These are phyloP conservation scores for Gaeumannomyces tritici DNA, from an alignment of 2,329 filamentous ascomycete species.

Conservation along the genomic window DNA sequence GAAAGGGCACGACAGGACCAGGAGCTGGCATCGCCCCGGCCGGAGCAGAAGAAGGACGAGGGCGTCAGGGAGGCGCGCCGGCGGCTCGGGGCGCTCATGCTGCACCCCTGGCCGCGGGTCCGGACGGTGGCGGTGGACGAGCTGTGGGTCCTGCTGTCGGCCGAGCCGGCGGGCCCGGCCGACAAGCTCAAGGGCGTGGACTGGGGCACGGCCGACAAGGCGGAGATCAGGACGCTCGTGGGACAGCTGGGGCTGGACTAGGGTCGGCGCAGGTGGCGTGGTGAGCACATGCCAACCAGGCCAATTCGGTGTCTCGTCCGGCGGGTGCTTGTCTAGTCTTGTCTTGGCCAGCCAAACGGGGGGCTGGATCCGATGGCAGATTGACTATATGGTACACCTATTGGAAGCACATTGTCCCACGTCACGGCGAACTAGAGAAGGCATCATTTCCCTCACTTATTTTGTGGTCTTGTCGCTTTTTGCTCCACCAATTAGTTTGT, in stretches of 20 bases:
- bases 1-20: neutral
- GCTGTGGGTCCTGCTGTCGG: constrained; percentile 37
- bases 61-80: constrained; percentile 46
- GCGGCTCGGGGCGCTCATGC: constrained; percentile 63
- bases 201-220: constrained; percentile 46
- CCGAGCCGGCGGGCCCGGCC: constrained; percentile 6
- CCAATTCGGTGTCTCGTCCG: no score
- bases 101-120: constrained; percentile 76
- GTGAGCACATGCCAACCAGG: no score
- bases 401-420: no score
- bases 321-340: no score
- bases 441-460: no score
- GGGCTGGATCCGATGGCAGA: no score
- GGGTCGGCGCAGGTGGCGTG: neutral
- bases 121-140: constrained; percentile 50
- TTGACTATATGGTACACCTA: no score
- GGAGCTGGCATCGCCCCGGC: constrained; percentile 5
- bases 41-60: constrained; percentile 21
- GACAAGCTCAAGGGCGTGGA: constrained; percentile 40
- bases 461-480: neutral
- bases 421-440: no score
- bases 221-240: constrained; percentile 30
- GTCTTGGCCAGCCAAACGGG: no score
- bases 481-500: neutral
- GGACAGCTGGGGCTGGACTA: constrained; percentile 28